These are phyloP conservation scores for Boletus semigastroideus DNA, from an alignment of 1,284 basidiomycete genomes.

Conservation along the genomic window DNA sequence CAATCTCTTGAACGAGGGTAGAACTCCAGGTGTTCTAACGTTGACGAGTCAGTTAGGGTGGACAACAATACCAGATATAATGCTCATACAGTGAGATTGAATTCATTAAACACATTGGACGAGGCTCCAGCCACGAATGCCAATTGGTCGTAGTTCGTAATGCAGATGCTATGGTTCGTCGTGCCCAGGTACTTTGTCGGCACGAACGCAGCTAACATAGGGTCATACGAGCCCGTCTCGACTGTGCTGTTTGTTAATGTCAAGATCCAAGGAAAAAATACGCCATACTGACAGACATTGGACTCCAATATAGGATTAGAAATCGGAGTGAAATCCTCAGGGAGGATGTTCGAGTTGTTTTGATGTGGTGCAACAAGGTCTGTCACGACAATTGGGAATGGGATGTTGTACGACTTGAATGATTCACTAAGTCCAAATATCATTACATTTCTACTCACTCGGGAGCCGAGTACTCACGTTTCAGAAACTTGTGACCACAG, in stretches of 20 bases:
- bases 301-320: not conserved
- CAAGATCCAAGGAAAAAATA: not conserved
- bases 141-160: constrained; percentile 48
- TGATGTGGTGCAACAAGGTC: not conserved
- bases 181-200: constrained; percentile 45
- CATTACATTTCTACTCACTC: not conserved
- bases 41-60: not conserved
- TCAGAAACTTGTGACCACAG: not conserved
- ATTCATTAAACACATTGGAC: constrained; percentile 34
- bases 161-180: constrained; percentile 41
- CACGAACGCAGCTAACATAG: constrained; percentile 43
- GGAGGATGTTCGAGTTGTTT: not conserved
- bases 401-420: not conserved
- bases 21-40: not conserved
- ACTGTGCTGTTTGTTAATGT: constrained; percentile 22
- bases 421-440: not conserved
- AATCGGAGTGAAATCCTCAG: not conserved
- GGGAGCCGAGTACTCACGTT: not conserved
- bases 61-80: not conserved
- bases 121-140: constrained; percentile 42
- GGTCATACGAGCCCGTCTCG: constrained; percentile 47
- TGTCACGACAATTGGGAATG: not conserved
- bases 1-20: not conserved
- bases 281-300: not conserved
- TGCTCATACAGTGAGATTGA: constrained; percentile 35